Conservation (phyloP, 106 monocot genomes). For the Phalaenopsis aphrodite region DNA sequence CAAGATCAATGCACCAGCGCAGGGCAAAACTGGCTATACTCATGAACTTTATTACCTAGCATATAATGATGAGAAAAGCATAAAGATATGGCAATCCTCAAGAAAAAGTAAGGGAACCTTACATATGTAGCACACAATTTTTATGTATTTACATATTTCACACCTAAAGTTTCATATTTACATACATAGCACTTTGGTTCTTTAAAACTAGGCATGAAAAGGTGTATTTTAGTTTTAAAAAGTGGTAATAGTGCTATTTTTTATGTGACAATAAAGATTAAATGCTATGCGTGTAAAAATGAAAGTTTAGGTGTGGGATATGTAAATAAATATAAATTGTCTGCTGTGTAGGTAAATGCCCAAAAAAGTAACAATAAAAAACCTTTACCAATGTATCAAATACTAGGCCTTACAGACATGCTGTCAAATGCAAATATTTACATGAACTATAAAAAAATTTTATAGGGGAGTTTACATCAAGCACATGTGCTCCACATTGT, state of each 20-base stretch:
- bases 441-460: neutral
- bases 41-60: neutral
- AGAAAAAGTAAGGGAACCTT: neutral
- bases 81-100: neutral
- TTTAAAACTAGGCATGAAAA: no score
- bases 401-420: neutral
- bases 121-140: no score
- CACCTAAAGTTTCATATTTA: no score
- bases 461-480: neutral
- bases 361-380: neutral
- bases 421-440: neutral
- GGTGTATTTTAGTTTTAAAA: no score
- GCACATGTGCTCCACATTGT: neutral
- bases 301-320: no score
- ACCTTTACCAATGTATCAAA: neutral
- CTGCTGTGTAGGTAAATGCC: no score
- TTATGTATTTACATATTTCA: no score
- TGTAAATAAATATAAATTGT: no score
- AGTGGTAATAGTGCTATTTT: no score
- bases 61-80: neutral
- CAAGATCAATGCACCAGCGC: neutral
- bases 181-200: no score
- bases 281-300: no score
- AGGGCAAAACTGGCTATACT: neutral
- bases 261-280: no score